These are phyloP conservation scores for Venturia pyrina DNA, from an alignment of 2,329 filamentous ascomycete species.

Conservation along the genomic window DNA sequence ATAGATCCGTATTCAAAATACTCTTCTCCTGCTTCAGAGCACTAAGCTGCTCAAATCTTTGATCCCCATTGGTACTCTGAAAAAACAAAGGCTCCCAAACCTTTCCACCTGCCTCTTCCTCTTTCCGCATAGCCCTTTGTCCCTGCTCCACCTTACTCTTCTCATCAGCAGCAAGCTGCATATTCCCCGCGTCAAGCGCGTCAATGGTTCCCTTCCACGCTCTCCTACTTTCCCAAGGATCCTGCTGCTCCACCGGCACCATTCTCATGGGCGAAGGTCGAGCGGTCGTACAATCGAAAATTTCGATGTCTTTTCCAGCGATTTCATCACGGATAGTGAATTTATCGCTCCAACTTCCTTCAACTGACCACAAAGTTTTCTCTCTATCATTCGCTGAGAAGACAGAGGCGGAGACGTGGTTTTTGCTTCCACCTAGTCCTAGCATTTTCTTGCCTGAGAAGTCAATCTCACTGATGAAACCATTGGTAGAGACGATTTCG, in stretches of 20 bases:
- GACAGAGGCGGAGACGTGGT: slow-evolving; percentile 30
- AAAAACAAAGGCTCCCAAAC: slow-evolving; percentile 34
- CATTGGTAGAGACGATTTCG: slow-evolving; percentile 31
- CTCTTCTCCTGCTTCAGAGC: not conserved
- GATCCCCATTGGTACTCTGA: slow-evolving; percentile 19
- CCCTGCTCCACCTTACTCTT: slow-evolving; percentile 27
- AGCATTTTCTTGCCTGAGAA: slow-evolving; percentile 33
- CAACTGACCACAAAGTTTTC: slow-evolving; percentile 26
- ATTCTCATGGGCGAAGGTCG: slow-evolving; percentile 18
- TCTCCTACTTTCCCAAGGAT: slow-evolving; percentile 35
- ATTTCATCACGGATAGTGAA: slow-evolving; percentile 28
- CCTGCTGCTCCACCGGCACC: slow-evolving; percentile 27
- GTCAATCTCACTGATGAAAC: slow-evolving; percentile 32
- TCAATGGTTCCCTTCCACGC: slow-evolving; percentile 34
- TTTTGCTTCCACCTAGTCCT: slow-evolving; percentile 31
- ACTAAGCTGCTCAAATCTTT: slow-evolving; percentile 11
- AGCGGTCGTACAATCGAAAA: slow-evolving; percentile 22
- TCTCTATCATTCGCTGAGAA: slow-evolving; percentile 26
- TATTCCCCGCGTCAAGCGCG: slow-evolving; percentile 29
- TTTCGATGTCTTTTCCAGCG: slow-evolving; percentile 27
- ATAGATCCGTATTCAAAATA: not conserved
- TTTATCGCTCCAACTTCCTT: slow-evolving; percentile 33
- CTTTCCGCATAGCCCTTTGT: slow-evolving; percentile 32
- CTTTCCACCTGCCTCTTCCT: slow-evolving; percentile 26
- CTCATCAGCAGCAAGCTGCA: slow-evolving; percentile 26